These are phyloP conservation scores for Protomyces inouyei DNA, from an alignment of 1,139 yeast genomes.

Conservation along the genomic window DNA sequence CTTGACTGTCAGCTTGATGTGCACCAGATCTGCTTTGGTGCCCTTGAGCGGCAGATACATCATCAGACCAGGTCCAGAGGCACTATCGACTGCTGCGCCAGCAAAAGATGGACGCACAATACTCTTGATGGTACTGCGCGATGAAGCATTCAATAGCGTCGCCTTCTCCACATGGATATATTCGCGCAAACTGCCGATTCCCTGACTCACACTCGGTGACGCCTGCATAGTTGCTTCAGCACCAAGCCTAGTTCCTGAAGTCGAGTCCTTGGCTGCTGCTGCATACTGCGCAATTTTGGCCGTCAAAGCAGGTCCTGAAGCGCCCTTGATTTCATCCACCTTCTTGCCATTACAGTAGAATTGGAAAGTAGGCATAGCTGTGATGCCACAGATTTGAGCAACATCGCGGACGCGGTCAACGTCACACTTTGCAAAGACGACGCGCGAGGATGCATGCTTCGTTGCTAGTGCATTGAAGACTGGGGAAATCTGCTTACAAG, in stretches of 20 bases:
- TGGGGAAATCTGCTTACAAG: slow-evolving; percentile 84
- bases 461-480: slow-evolving; percentile 58
- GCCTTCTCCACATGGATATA: not conserved
- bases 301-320: slow-evolving; percentile 44
- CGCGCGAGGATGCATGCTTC: slow-evolving; percentile 37
- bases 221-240: slow-evolving; percentile 9
- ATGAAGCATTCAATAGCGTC: not conserved
- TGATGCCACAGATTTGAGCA: slow-evolving; percentile 16
- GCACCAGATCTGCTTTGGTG: not conserved
- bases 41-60: slow-evolving; percentile 2
- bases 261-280: not conserved
- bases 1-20: slow-evolving; percentile 2
- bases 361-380: slow-evolving; percentile 27
- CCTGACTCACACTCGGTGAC: not conserved
- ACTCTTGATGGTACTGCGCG: slow-evolving; percentile 7
- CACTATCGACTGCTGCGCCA: slow-evolving; percentile 11
- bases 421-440: slow-evolving; percentile 66
- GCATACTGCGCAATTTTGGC: slow-evolving; percentile 9
- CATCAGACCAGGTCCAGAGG: not conserved
- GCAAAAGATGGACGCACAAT: slow-evolving; percentile 15
- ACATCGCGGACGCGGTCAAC: slow-evolving; percentile 66
- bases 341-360: slow-evolving; percentile 8
- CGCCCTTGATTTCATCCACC: slow-evolving; percentile 53
- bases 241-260: slow-evolving; percentile 9
- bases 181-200: not conserved